Conservation (phyloP, 495 filamentous ascomycete species). For the Penicillium samsonianum region DNA sequence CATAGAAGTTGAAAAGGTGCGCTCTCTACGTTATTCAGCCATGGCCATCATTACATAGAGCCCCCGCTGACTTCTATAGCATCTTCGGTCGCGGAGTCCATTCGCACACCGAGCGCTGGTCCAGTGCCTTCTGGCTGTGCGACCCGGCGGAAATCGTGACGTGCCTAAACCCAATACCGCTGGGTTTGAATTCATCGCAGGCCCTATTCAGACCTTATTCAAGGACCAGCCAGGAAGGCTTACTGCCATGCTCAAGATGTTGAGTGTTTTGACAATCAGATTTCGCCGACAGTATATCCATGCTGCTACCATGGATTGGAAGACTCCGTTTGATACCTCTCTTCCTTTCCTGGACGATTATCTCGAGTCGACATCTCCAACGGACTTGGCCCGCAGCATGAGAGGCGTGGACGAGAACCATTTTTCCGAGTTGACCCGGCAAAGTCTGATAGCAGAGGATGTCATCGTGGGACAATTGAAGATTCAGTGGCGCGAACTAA, state of each 20-base stretch:
- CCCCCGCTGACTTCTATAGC: conserved; percentile 19
- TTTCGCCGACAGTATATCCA: conserved; percentile 42
- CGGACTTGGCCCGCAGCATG: conserved; percentile 35
- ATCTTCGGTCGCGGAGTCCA: conserved; percentile 39
- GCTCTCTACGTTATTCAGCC: not conserved
- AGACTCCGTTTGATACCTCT: conserved; percentile 31
- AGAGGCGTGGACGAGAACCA: conserved; percentile 29
- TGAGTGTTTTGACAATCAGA: conserved; percentile 37
- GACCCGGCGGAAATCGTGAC: conserved; percentile 15
- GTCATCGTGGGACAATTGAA: conserved; percentile 21
- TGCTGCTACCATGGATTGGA: conserved; percentile 39
- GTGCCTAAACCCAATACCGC: conserved; percentile 17
- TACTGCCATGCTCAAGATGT: conserved; percentile 36
- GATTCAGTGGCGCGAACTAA: conserved; percentile 34
- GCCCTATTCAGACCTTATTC: conserved; percentile 42
- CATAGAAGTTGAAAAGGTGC: conserved; percentile 41
- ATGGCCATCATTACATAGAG: not conserved
- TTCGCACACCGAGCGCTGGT: conserved; percentile 43
- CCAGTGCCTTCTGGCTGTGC: conserved; percentile 29
- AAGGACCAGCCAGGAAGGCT: conserved; percentile 34
- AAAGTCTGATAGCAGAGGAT: conserved; percentile 26
- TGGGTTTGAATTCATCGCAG: conserved; percentile 43
- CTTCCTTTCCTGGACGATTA: conserved; percentile 39
- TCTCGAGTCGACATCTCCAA: conserved; percentile 31
- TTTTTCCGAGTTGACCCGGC: conserved; percentile 31